Conservation (phyloP, 1,284 basidiomycete genomes). For the Meira nashicola region DNA sequence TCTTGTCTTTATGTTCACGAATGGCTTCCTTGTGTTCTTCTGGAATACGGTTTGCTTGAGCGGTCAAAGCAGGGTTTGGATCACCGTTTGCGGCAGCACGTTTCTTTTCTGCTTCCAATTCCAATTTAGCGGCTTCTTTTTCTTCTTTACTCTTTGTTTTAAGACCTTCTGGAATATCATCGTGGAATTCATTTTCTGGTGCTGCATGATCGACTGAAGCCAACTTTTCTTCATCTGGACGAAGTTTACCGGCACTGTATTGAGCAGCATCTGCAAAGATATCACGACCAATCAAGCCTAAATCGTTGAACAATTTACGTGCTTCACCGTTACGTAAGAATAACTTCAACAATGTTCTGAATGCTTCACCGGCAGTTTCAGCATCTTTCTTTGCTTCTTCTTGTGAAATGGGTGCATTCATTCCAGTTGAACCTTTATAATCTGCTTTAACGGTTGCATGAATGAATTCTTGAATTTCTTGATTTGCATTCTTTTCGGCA, state of each 20-base stretch:
- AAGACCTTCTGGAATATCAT: conserved; percentile 56
- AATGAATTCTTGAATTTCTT: conserved; percentile 50
- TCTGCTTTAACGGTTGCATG: conserved; percentile 38
- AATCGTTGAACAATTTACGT: conserved; percentile 43
- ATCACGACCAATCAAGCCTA: conserved; percentile 60
- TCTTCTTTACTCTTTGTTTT: conserved; percentile 38
- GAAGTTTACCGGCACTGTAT: conserved; percentile 69
- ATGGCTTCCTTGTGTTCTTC: conserved; percentile 47
- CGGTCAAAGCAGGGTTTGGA: conserved; percentile 30
- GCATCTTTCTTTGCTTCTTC: conserved; percentile 43
- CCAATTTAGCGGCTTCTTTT: conserved; percentile 17
- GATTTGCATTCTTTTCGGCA: conserved; percentile 41
- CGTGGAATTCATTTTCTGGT: conserved; percentile 54
- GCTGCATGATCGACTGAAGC: conserved; percentile 64
- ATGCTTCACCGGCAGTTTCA: conserved; percentile 44
- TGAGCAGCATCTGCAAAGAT: conserved; percentile 71
- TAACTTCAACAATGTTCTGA: conserved; percentile 45
- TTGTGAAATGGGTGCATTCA: conserved; percentile 27
- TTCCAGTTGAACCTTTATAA: conserved; percentile 23
- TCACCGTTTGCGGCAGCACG: conserved; percentile 39
- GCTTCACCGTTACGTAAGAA: conserved; percentile 48
- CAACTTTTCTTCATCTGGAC: conserved; percentile 66
- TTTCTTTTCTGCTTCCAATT: conserved; percentile 29
- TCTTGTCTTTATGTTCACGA: conserved; percentile 43
- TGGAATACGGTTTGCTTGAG: conserved; percentile 54